phyloP scores from a whole-genome alignment of 1,139 yeast genomes.

The Yamadazyma atlantica region DNA sequence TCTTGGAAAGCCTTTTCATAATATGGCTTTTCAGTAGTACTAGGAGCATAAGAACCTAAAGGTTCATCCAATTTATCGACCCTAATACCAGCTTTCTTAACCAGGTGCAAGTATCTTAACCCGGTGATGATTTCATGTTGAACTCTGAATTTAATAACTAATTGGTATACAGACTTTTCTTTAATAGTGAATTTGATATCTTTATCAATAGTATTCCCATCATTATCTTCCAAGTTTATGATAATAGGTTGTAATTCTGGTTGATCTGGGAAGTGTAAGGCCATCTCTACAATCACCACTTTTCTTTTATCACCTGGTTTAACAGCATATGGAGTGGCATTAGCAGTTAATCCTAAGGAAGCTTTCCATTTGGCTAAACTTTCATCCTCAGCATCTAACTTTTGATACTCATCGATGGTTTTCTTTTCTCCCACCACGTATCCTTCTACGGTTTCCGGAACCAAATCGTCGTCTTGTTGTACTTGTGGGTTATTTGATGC shows the following conservation, averaged over 20 bases:
- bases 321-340: slow-evolving; percentile 59
- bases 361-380: slow-evolving; percentile 92
- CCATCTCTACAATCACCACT: slow-evolving; percentile 78
- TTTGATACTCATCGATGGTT: slow-evolving; percentile 80
- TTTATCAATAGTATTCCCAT: slow-evolving; percentile 47
- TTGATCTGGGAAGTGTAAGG: slow-evolving; percentile 61
- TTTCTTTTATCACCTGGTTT: slow-evolving; percentile 70
- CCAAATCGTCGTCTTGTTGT: slow-evolving; percentile 54
- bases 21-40: slow-evolving; percentile 76
- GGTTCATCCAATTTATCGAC: slow-evolving; percentile 88
- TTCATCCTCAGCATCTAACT: slow-evolving; percentile 88
- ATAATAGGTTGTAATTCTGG: slow-evolving; percentile 59
- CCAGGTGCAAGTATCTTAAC: slow-evolving; percentile 77
- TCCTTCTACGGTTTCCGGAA: slow-evolving; percentile 62
- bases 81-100: slow-evolving; percentile 83
- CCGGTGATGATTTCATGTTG: slow-evolving; percentile 94
- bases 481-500: slow-evolving; percentile 2
- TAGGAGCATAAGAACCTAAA: slow-evolving; percentile 88
- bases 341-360: slow-evolving; percentile 69
- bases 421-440: slow-evolving; percentile 84
- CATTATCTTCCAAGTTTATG: slow-evolving; percentile 60
- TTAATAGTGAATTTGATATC: slow-evolving; percentile 70
- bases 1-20: slow-evolving; percentile 79
- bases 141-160: slow-evolving; percentile 75
- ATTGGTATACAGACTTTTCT: slow-evolving; percentile 74